Evolutionary conservation across 306 rosid species (phyloP).

Genomic region (Inga oerstediana): DNA sequence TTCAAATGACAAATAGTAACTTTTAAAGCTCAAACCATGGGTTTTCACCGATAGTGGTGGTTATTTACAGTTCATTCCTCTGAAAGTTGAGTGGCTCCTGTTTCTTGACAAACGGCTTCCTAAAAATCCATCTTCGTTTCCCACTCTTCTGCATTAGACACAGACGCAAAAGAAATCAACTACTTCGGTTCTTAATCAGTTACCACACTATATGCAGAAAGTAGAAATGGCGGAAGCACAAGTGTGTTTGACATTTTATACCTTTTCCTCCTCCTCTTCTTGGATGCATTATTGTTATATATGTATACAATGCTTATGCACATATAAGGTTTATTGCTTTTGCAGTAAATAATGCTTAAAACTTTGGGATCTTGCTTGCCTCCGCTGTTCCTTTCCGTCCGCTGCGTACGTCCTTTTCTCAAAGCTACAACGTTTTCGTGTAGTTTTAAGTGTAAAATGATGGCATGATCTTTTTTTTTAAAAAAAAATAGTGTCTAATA

Average conservation of each 20-base stretch:
- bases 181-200: no score
- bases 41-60: neutral
- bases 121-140: conserved; percentile 59
- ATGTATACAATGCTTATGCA: conserved; percentile 6
- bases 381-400: no score
- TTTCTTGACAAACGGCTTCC: conserved; percentile 49
- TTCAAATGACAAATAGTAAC: no score
- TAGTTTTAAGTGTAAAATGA: no score
- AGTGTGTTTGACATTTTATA: neutral
- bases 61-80: conserved; percentile 26
- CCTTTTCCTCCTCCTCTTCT: conserved; percentile 60
- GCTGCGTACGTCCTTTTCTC: no score
- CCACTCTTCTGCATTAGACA: conserved; percentile 47
- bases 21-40: no score
- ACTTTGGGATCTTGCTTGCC: no score
- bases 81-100: conserved; percentile 10
- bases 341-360: conserved; percentile 28
- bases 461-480: no score
- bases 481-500: no score
- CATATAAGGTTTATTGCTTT: conserved; percentile 14
- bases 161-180: neutral
- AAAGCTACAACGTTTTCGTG: no score
- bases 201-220: no score
- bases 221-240: neutral
- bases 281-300: conserved; percentile 10